These are phyloP conservation scores for Stevia rebaudiana DNA, from an alignment of 140 eudicot species.

Conservation along the genomic window DNA sequence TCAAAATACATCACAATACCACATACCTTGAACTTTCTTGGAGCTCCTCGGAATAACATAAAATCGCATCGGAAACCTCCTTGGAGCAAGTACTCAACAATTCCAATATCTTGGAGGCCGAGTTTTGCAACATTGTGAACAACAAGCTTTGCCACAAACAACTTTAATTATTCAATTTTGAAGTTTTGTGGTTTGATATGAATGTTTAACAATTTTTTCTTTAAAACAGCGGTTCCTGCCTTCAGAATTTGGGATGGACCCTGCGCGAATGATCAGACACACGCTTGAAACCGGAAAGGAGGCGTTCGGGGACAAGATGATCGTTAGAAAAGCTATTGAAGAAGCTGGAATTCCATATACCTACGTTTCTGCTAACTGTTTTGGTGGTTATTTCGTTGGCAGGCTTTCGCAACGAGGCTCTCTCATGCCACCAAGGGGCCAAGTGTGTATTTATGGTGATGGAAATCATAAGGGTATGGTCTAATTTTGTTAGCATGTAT, in stretches of 20 bases:
- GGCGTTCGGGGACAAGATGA: constrained; percentile 51
- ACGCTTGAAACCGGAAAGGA: constrained; percentile 47
- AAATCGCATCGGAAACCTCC: no score
- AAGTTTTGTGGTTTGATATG: no score
- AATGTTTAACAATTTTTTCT: not conserved
- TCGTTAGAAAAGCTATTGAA: constrained; percentile 51
- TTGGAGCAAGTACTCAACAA: no score
- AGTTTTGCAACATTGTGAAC: no score
- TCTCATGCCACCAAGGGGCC: constrained; percentile 46
- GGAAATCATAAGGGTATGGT: constrained; percentile 55
- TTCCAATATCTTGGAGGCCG: no score
- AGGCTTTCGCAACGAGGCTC: constrained; percentile 40
- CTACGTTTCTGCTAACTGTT: constrained; percentile 55
- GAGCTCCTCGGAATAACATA: no score
- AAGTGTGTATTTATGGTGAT: constrained; percentile 44
- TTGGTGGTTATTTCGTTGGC: constrained; percentile 53
- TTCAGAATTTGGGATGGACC: constrained; percentile 61
- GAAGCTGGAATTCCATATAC: constrained; percentile 50
- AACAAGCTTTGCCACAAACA: no score
- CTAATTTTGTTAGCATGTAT: not conserved
- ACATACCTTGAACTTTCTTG: no score
- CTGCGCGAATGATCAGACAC: constrained; percentile 40
- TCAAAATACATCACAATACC: no score
- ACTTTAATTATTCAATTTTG: no score
- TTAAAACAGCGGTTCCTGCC: constrained; percentile 48